Evolutionary conservation across 306 rosid species (phyloP).

Genomic region (Acacia confusa): DNA sequence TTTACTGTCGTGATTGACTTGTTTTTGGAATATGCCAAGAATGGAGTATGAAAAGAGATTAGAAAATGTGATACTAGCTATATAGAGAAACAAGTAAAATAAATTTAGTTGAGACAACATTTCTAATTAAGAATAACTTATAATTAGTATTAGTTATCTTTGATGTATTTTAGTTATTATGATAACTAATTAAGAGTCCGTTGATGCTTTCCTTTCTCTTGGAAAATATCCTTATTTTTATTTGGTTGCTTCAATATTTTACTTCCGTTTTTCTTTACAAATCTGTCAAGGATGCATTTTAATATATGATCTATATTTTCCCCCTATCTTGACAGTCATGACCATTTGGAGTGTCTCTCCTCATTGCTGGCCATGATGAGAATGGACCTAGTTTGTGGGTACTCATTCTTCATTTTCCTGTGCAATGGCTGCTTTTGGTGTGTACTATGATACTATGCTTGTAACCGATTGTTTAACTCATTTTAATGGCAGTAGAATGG

Average conservation of each 20-base stretch:
- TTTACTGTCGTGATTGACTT: background rate
- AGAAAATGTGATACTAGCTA: background rate
- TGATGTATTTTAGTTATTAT: background rate
- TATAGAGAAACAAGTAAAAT: background rate
- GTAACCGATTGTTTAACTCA: no score
- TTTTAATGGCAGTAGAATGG: no score
- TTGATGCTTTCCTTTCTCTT: no score
- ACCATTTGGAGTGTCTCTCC: slow-evolving; percentile 80
- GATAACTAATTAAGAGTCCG: background rate
- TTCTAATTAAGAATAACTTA: background rate
- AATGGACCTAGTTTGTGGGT: slow-evolving; percentile 79
- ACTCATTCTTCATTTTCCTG: background rate
- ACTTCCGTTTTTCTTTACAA: background rate
- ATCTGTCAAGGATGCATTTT: background rate
- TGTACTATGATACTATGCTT: background rate
- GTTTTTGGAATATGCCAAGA: background rate
- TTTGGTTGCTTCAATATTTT: background rate
- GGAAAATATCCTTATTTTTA: background rate
- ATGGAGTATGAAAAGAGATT: background rate
- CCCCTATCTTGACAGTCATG: slow-evolving; percentile 54
- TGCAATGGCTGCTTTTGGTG: background rate
- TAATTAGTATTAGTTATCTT: no score
- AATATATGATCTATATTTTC: background rate
- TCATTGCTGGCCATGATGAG: slow-evolving; percentile 82
- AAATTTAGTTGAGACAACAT: background rate